phyloP scores from a whole-genome alignment of 2,329 filamentous ascomycete species.

The Alternaria sp. region DNA sequence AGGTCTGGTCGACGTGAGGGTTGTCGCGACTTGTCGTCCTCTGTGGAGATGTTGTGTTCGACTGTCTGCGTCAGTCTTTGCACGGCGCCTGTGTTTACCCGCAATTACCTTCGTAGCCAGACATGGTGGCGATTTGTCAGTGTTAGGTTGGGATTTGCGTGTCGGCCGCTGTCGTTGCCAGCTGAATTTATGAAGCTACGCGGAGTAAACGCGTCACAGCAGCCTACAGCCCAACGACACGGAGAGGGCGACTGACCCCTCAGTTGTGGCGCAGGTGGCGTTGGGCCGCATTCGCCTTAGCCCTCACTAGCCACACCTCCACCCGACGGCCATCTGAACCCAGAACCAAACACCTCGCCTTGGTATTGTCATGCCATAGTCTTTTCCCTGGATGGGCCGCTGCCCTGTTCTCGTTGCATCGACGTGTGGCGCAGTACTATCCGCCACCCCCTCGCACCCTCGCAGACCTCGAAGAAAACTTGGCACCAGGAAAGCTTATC shows the following conservation, averaged over 20 bases:
- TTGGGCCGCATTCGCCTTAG: not conserved
- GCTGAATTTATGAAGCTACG: slow-evolving; percentile 20
- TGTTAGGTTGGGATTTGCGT: slow-evolving; percentile 9
- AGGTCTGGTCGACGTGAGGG: slow-evolving; percentile 67
- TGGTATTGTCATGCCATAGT: not conserved
- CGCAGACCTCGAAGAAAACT: not conserved
- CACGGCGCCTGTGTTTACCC: slow-evolving; percentile 8
- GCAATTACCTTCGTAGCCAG: slow-evolving; percentile 56
- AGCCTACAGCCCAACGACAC: slow-evolving; percentile 12
- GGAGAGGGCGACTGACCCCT: slow-evolving; percentile 7
- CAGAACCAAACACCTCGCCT: not conserved
- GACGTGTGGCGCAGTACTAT: not conserved
- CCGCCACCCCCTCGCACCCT: not conserved
- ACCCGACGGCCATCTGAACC: not conserved
- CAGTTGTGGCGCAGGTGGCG: slow-evolving; percentile 10
- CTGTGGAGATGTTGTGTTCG: slow-evolving; percentile 58
- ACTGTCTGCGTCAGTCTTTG: slow-evolving; percentile 47
- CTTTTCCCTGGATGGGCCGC: not conserved
- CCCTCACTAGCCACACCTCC: not conserved
- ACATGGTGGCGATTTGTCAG: slow-evolving; percentile 48
- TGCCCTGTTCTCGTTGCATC: not conserved
- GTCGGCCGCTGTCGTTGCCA: slow-evolving; percentile 7
- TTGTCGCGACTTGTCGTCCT: slow-evolving; percentile 47
- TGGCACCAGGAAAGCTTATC: not conserved
- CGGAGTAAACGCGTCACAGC: slow-evolving; percentile 20